Evolutionary conservation across 495 filamentous ascomycete genomes (phyloP).

Genomic region (Xylaria castorea): DNA sequence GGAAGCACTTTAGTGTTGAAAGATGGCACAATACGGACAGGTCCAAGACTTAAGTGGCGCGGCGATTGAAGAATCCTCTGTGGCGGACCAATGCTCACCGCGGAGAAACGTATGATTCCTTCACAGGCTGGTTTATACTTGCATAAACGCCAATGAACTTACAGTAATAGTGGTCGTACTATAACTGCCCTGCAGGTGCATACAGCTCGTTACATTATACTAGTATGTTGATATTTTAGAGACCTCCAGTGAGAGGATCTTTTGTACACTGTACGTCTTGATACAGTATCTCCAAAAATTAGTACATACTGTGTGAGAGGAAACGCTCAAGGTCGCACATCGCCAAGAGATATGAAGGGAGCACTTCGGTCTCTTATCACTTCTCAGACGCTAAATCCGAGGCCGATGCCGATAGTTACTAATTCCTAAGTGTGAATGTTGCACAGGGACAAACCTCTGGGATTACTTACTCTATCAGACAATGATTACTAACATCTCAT

Average conservation of each 20-base stretch:
- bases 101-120: slow-evolving; percentile 15
- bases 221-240: not conserved
- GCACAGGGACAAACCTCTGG: not conserved
- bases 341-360: slow-evolving; percentile 14
- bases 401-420: not conserved
- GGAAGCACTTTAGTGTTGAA: not conserved
- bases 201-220: slow-evolving; percentile 9
- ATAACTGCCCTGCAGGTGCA: slow-evolving; percentile 20
- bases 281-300: not conserved
- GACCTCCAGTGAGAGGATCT: not conserved
- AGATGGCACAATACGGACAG: not conserved
- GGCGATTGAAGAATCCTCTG: slow-evolving; percentile 15
- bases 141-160: slow-evolving; percentile 7
- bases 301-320: not conserved
- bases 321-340: not conserved
- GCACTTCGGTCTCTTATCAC: slow-evolving; percentile 3
- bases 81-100: slow-evolving; percentile 6
- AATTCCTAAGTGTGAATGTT: slow-evolving; percentile 4
- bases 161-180: not conserved
- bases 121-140: not conserved
- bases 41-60: not conserved
- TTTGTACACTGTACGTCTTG: slow-evolving; percentile 6
- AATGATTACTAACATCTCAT: slow-evolving; percentile 3
- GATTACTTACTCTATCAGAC: not conserved
- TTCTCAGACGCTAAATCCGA: slow-evolving; percentile 12